Evolutionary conservation across 208 protist species (phyloP).

Genomic region (Acanthamoeba sp.): DNA sequence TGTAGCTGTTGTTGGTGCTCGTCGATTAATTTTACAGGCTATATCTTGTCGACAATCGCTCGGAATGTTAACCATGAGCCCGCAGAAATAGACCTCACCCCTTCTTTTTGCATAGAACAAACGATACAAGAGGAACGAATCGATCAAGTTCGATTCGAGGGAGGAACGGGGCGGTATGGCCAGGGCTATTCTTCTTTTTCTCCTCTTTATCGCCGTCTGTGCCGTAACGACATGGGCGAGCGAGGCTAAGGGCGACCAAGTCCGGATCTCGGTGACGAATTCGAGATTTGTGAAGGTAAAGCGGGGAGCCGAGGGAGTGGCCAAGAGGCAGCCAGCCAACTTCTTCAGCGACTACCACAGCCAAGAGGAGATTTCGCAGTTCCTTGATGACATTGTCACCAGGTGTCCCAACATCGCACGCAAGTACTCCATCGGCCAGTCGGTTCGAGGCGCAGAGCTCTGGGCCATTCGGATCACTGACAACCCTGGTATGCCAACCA

Average conservation of each 20-base stretch:
- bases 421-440: slow-evolving; percentile 29
- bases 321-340: neutral
- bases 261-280: too few relatives aligned
- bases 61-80: too few relatives aligned
- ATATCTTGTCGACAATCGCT: too few relatives aligned
- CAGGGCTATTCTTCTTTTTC: neutral
- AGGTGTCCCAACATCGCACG: slow-evolving; percentile 11
- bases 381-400: neutral
- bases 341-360: slow-evolving; percentile 6
- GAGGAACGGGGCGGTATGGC: too few relatives aligned
- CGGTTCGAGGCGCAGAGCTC: neutral
- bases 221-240: neutral
- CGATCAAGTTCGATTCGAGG: too few relatives aligned
- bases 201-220: neutral
- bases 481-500: neutral
- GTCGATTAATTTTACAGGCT: too few relatives aligned
- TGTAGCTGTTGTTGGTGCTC: too few relatives aligned
- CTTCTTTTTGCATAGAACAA: too few relatives aligned
- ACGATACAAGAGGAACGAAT: too few relatives aligned
- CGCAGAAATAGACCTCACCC: too few relatives aligned
- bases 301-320: neutral
- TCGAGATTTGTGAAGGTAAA: too few relatives aligned
- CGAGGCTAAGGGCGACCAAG: neutral
- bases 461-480: slow-evolving; percentile 31
- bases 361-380: neutral